Evolutionary conservation across 129 eudicot species (phyloP).

Genomic region (Oenanthe sinensis): DNA sequence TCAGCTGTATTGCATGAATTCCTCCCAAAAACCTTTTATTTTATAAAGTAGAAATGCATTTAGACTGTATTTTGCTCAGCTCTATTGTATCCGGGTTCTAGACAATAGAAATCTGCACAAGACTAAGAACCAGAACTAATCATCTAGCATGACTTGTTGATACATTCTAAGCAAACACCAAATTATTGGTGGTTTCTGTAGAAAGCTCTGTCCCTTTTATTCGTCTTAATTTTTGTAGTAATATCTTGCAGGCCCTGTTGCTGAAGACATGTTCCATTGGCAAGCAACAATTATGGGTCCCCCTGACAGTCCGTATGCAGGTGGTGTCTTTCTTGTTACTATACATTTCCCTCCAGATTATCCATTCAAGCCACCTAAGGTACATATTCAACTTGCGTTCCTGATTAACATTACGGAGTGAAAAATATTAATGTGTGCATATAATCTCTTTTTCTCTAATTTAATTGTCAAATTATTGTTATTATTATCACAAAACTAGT

Average conservation of each 20-base stretch:
- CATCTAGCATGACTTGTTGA: neutral
- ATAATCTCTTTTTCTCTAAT: neutral
- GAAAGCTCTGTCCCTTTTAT: neutral
- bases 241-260: slow-evolving; percentile 57
- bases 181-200: neutral
- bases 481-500: neutral
- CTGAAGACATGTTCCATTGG: slow-evolving; percentile 80
- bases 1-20: too few species aligned
- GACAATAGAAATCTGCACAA: neutral
- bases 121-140: neutral
- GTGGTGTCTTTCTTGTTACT: slow-evolving; percentile 68
- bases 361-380: slow-evolving; percentile 83
- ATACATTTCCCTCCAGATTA: slow-evolving; percentile 74
- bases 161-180: neutral
- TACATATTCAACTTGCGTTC: slow-evolving; percentile 15
- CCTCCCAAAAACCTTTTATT: too few species aligned
- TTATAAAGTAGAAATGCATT: too few species aligned
- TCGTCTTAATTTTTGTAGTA: neutral
- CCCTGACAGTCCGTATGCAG: slow-evolving; percentile 68
- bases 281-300: slow-evolving; percentile 87
- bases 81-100: neutral
- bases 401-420: neutral
- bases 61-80: neutral
- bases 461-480: neutral
- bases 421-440: neutral